A percentile compares a stretch with the other conserved stretches of the same genome.
Evolutionary conservation across 169 alveolate genomes (phyloP).

Genomic region (Cryptosporidium tyzzeri): DNA sequence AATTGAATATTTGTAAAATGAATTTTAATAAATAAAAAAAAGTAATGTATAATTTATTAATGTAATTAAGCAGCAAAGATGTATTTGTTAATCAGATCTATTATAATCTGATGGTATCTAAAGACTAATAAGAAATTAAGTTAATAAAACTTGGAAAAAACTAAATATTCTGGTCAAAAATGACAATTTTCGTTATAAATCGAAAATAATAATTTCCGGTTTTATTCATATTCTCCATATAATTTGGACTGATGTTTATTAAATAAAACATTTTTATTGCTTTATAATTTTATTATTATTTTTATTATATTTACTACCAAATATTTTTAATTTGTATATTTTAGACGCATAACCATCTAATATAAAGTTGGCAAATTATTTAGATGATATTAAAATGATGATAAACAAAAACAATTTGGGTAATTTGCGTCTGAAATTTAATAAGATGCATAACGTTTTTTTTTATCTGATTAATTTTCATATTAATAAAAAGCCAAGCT

Average conservation of each 20-base stretch:
- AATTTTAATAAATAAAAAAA: too few species aligned
- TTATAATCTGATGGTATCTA: not conserved
- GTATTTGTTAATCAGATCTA: not conserved
- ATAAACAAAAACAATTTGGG: conserved; percentile 71
- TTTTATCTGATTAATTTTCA: conserved; percentile 32
- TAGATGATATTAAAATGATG: conserved; percentile 29
- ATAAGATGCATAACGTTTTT: conserved; percentile 59
- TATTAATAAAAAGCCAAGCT: too few species aligned
- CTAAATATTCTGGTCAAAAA: too few species aligned
- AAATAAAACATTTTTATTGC: not conserved
- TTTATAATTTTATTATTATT: too few species aligned
- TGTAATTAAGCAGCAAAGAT: not conserved
- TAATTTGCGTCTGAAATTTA: conserved; percentile 73
- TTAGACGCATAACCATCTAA: not conserved
- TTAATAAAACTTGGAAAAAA: too few species aligned
- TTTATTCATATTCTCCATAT: too few species aligned
- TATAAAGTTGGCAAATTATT: not conserved
- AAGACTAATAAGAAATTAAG: not conserved
- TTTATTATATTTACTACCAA: not conserved
- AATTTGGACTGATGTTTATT: not conserved
- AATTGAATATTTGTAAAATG: too few species aligned
- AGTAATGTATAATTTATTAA: too few species aligned
- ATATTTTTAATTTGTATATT: too few species aligned
- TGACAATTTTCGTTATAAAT: too few species aligned
- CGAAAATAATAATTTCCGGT: not conserved